Base-by-base conservation (phyloP, 2,329 filamentous ascomycete genomes). In the Periconia digitata region DNA sequence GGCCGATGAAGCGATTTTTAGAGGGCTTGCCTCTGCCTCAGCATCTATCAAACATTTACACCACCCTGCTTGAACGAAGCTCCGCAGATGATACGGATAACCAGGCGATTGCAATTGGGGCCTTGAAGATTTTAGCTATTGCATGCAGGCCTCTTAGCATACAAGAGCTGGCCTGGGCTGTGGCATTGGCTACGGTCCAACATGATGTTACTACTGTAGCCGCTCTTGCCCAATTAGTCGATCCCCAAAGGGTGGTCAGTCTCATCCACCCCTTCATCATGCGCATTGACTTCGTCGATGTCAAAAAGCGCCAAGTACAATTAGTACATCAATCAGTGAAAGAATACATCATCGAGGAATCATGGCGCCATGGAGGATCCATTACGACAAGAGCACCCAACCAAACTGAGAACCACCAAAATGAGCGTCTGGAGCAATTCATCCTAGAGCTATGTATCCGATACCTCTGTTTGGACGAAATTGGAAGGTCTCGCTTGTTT, bases 291-390 rank as follows among this genome's bases (percentile, higher is more conserved):
- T 50, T 27, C 22, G 40, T 8, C 6, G 47, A 50, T 39, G 13
- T 21, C 42, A 42, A 21, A 23, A 50, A 50, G 21, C 47, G 47
- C 18, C 47, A 50, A 43, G 47, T 50, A 4, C 47, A 46, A 23
- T 43, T 50, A 37, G 47, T 46, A 38, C 47, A 50, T 20, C 37
- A 50, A 21, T 50, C 47, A 32, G 47, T 50, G 37, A 50, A 23
- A 39, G 47, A 50, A 39, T 50, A 42, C 29, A 40, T 50, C 13
- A 37, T 37, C 32, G 38, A 37, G 23, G 37, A 49, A 40, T 40
- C 22, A 42, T n/a, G 36, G 23, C 42, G 20, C 38, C 24, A 43
- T 20, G 27, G 43, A 39, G 29, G 35, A 15, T 37, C 42, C 3
- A 6, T 10, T 21, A 21, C 47, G n/a, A 38, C 38, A 34, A 20